Base-by-base conservation (phyloP, 768 basidiomycete species). In the Suillus spraguei region DNA sequence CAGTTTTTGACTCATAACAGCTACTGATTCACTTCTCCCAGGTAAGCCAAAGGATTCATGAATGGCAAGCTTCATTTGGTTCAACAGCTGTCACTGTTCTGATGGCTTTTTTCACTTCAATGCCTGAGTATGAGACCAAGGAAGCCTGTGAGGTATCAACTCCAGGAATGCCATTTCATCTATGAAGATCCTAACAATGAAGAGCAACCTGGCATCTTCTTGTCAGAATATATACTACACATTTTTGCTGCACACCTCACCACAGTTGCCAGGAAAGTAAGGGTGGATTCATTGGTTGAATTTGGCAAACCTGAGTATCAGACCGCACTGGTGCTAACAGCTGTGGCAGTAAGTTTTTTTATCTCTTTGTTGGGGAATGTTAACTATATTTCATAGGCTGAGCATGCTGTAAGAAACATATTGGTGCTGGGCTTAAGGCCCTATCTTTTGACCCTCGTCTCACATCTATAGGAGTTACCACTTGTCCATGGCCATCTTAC, bases 31-130 rank as follows among this genome's bases (percentile, higher is more conserved):
- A 35, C n/a, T 56, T 61, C 33, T 2, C 38, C 32, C 44, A 66
- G 62, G 46, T 33, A 6, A 35, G 17, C 11, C 65, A 66, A 53
- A 47, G 55, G 28, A 5, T 66, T 8, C 28, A 44, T 35, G 36
- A 66, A 59, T 66, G 65, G 65, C 47, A 42, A 20, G 64, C 38
- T 41, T 16, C 60, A 17, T 54, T 66, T 20, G 33, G 65, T 24
- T 64, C 63, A 22, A 61, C 63, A 33, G 63, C 65, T n/a, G 28
- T 52, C 36, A 38, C 22, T 7, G 59, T 64, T 56, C 38, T 66
- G 60, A 59, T 64, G 13, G n/a, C 41, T 32, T 65, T 63, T 33
- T 60, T 65, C 14, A 24, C 24, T 28, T 49, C 24, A 3, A 58
- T 24, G n/a, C 16, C 58, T 2, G 17, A 47, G 13, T 49, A 49